Conservation (phyloP, 2,329 filamentous ascomycete species). For the Alternaria consortialis region DNA sequence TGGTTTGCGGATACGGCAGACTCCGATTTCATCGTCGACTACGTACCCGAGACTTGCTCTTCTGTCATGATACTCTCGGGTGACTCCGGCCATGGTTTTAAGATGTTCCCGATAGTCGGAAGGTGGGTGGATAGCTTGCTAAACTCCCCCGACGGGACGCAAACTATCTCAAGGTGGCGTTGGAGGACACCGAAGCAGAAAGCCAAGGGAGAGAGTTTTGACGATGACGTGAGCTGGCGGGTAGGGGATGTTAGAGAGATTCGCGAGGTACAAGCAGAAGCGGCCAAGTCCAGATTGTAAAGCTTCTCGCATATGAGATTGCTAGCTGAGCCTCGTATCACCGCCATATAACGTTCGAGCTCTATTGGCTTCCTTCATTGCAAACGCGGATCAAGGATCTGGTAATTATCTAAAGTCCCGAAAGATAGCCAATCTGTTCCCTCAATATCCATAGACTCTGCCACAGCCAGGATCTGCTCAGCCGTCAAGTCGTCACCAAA, state of each 20-base stretch:
- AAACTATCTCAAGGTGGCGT: conserved; percentile 59
- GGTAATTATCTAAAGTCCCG: conserved; percentile 55
- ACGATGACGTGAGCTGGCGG: conserved; percentile 60
- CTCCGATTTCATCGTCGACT: conserved; percentile 69
- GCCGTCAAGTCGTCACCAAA: conserved; percentile 54
- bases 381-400: conserved; percentile 24
- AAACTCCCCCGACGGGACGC: conserved; percentile 49
- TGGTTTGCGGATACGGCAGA: conserved; percentile 71
- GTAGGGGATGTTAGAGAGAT: conserved; percentile 49
- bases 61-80: conserved; percentile 63
- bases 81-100: conserved; percentile 70
- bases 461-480: conserved; percentile 59
- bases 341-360: not conserved
- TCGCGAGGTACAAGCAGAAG: conserved; percentile 26
- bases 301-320: not conserved
- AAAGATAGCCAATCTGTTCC: conserved; percentile 60
- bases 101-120: conserved; percentile 69
- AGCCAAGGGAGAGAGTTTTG: conserved; percentile 50
- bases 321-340: not conserved
- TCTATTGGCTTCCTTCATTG: not conserved
- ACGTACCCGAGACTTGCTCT: conserved; percentile 59
- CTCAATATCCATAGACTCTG: conserved; percentile 57
- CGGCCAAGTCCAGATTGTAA: conserved; percentile 30
- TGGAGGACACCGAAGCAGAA: conserved; percentile 57
- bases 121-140: conserved; percentile 62